A percentile compares a stretch with the other conserved stretches of the same genome.
Evolutionary conservation across 495 filamentous ascomycete genomes (phyloP).

Genomic region (Lichenothelia convexa): DNA sequence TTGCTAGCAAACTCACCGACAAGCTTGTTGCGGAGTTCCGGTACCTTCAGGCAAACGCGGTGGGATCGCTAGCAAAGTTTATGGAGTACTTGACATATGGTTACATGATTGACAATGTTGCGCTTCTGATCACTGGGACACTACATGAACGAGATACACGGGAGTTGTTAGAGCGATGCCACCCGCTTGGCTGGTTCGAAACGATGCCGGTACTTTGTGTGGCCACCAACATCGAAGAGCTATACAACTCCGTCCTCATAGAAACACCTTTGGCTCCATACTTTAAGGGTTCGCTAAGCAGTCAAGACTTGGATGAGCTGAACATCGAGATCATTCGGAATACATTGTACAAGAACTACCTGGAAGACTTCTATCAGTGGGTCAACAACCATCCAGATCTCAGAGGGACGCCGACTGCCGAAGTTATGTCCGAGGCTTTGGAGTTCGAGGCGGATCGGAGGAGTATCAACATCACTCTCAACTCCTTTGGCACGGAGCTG

Average conservation of each 20-base stretch:
- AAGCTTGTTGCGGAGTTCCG: slow-evolving; percentile 96
- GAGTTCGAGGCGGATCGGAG: slow-evolving; percentile 93
- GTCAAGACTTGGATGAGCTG: slow-evolving; percentile 92
- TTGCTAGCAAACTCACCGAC: slow-evolving; percentile 88
- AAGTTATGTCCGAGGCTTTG: slow-evolving; percentile 86
- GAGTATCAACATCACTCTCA: slow-evolving; percentile 97
- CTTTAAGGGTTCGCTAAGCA: slow-evolving; percentile 88
- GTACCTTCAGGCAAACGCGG: slow-evolving; percentile 82
- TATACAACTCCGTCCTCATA: slow-evolving; percentile 94
- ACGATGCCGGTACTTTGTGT: slow-evolving; percentile 96
- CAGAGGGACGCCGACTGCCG: slow-evolving; percentile 69
- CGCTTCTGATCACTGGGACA: slow-evolving; percentile 93
- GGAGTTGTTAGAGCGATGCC: slow-evolving; percentile 87
- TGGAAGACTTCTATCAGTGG: slow-evolving; percentile 92
- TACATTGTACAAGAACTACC: slow-evolving; percentile 97
- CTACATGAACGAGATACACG: slow-evolving; percentile 94
- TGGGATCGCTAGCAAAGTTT: slow-evolving; percentile 78
- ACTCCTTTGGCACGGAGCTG: slow-evolving; percentile 95
- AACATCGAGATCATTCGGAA: slow-evolving; percentile 99
- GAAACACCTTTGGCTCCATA: slow-evolving; percentile 92
- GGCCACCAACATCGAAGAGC: slow-evolving; percentile 91
- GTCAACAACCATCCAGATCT: slow-evolving; percentile 74
- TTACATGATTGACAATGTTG: slow-evolving; percentile 99
- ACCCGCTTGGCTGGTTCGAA: slow-evolving; percentile 97
- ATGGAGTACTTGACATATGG: slow-evolving; percentile 95